A percentile compares a stretch with the other conserved stretches of the same genome.
phyloP scores from a whole-genome alignment of 306 rosid genomes.

The Quillaja saponaria region DNA sequence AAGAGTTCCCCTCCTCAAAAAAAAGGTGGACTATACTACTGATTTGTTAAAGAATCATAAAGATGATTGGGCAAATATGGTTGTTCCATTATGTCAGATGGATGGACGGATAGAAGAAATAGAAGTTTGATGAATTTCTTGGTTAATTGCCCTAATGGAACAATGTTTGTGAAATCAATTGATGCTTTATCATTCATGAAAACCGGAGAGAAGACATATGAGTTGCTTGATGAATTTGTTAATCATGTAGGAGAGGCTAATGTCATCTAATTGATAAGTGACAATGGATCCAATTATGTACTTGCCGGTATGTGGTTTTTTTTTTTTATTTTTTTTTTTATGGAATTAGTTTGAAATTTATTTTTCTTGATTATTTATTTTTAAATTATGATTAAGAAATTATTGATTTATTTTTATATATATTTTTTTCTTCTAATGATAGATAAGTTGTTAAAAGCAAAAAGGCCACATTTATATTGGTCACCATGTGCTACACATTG shows the following conservation, averaged over 20 bases:
- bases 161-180: background rate
- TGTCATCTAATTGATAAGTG: background rate
- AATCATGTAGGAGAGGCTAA: background rate
- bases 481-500: background rate
- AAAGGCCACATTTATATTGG: background rate
- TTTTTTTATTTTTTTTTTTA: too few relatives aligned
- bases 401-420: too few relatives aligned
- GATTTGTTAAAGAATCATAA: too few relatives aligned
- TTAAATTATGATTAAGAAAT: too few relatives aligned
- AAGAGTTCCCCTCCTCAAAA: background rate
- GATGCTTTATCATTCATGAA: background rate
- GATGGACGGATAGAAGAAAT: background rate
- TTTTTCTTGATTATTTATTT: too few relatives aligned
- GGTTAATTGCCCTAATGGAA: background rate
- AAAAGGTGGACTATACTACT: background rate
- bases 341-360: too few relatives aligned
- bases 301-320: background rate
- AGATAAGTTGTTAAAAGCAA: background rate
- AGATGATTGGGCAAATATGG: background rate
- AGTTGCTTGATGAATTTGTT: background rate
- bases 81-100: background rate
- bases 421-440: too few relatives aligned
- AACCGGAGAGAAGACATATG: background rate
- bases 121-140: slow-evolving; percentile 2
- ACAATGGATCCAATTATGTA: background rate